Evolutionary conservation across 352 stramenopile genomes (phyloP).

Genomic region (Phytopythium sindhum): DNA sequence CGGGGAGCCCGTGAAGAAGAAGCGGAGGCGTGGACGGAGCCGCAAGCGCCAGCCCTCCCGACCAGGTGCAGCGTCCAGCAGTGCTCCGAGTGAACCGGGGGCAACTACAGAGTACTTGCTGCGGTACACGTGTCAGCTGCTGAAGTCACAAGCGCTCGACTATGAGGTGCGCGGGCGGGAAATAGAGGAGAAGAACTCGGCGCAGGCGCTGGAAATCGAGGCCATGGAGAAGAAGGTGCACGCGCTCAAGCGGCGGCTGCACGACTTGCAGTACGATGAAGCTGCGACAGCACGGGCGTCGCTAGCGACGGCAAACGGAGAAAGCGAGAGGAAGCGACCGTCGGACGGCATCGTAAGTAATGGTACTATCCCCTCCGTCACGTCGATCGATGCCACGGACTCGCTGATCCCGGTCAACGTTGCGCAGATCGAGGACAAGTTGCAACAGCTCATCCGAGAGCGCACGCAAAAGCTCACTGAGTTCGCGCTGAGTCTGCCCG

Average conservation of each 20-base stretch:
- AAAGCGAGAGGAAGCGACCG: neutral
- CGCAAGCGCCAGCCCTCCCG: conserved; percentile 7
- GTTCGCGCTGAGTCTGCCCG: conserved; percentile 26
- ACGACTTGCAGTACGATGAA: conserved; percentile 22
- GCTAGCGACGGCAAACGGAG: neutral
- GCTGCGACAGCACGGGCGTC: neutral
- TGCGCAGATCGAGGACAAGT: conserved; percentile 17
- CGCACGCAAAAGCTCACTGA: conserved; percentile 24
- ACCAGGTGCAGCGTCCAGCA: neutral
- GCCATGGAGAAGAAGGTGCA: conserved; percentile 40
- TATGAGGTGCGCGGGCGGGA: conserved; percentile 40
- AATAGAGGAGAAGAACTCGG: conserved; percentile 36
- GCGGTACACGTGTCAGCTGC: conserved; percentile 31
- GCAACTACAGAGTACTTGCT: conserved; percentile 39
- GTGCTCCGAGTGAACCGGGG: conserved; percentile 4
- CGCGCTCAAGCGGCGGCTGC: conserved; percentile 21
- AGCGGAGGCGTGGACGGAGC: conserved; percentile 7
- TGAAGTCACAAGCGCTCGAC: conserved; percentile 37
- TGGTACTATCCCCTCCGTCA: neutral
- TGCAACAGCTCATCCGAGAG: conserved; percentile 27
- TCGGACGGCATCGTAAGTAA: neutral
- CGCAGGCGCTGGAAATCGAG: conserved; percentile 24
- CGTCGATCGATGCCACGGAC: conserved; percentile 4
- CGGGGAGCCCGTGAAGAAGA: conserved; percentile 6
- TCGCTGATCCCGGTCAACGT: conserved; percentile 22